phyloP scores from a whole-genome alignment of 352 stramenopile genomes.

The Pythium sukuiense region DNA sequence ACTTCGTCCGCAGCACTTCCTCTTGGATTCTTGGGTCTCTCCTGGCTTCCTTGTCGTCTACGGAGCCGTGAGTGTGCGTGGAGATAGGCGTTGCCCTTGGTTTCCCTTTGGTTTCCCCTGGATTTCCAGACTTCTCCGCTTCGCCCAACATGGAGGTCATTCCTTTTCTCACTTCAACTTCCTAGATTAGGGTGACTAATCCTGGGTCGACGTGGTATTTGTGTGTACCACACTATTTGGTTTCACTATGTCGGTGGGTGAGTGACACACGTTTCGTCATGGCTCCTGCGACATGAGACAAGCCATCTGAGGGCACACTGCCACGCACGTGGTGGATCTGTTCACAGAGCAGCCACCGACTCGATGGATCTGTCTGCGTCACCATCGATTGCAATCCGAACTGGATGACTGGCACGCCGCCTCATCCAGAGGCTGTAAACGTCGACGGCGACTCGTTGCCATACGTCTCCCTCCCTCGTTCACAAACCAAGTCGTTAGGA shows the following conservation, averaged over 20 bases:
- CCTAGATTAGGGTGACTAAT: conserved; percentile 19
- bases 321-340: conserved; percentile 5
- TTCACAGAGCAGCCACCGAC: conserved; percentile 1
- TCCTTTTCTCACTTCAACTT: conserved; percentile 30
- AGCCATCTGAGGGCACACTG: not conserved
- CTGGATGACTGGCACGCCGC: not conserved
- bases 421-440: conserved; percentile 4
- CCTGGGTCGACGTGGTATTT: not conserved
- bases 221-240: conserved; percentile 3
- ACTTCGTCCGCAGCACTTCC: not conserved
- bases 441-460: not conserved
- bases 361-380: conserved; percentile 1
- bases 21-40: not conserved
- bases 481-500: not conserved
- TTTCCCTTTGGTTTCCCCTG: conserved; percentile 7
- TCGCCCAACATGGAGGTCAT: not conserved
- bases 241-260: not conserved
- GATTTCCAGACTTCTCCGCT: not conserved
- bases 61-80: not conserved
- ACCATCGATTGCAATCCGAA: conserved; percentile 1
- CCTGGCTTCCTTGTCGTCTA: not conserved
- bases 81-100: not conserved
- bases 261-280: conserved; percentile 2
- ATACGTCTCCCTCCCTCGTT: not conserved
- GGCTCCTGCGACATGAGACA: conserved; percentile 7